Base-by-base conservation (phyloP, 345 rosid species). In the Citrus australasica region DNA sequence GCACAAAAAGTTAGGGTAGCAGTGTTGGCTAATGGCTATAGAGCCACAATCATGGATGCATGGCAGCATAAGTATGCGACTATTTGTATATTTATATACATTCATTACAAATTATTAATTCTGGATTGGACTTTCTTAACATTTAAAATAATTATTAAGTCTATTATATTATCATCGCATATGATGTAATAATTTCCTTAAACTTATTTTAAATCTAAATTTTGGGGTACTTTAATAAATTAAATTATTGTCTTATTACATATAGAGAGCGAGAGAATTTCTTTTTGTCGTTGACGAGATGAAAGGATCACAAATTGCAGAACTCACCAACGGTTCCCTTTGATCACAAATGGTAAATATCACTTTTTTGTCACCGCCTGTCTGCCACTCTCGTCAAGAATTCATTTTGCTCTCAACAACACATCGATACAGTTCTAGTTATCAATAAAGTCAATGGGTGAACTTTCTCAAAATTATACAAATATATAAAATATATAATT, bases 41-140 rank as follows among this genome's bases (percentile, higher is more conserved):
- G 74, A 77, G 74, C 73, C 78, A 81, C 76, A 62, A 80, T 75
- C 69, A 84, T 84, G 74, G 66, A 46, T 86, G 84, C 84, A 81
- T 81, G 80, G 78, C 75, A 21, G 64, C 73, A 77, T 63, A 51
- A 22, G 68, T 62, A 5, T 66, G 79, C 53, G 9, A 80, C 46
- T 67, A 62, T 22, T 7, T 7, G 25, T 73, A 11, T 46, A 11
- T 46, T 46, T 46, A 11, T 3, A 11, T 13, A 46, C 17, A 3
- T 46, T 10, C 17, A 11, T 46, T 46, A 46, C 0, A 46, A 46
- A 46, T 46, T 46, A 46, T 46, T 46, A 11, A 46, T 11, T 13
- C 13, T 11, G 51, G 51, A 46, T 46, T 46, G 5, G 51, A 46
- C 51, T 46, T 11, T 46, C 1, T 13, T 46, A 11, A 46, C 4